Base-by-base conservation (phyloP, 495 filamentous ascomycete genomes). In the Lasiosphaeris hirsuta region DNA sequence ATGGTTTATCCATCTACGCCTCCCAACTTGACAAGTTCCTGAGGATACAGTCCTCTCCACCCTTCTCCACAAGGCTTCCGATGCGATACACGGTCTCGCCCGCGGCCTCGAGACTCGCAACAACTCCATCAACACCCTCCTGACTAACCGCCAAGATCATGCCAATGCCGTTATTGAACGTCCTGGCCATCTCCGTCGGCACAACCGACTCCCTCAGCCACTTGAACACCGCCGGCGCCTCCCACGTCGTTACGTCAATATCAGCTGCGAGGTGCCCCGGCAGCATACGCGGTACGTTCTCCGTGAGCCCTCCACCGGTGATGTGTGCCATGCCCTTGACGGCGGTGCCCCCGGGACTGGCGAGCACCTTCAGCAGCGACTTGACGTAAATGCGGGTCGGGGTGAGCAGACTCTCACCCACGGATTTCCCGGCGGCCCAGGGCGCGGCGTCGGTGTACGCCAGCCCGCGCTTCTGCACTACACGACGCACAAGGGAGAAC, bases 251-350 rank as follows among this genome's bases (percentile, higher is more conserved):
- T 13, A 88, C 86, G 60, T 96, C 86, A 49, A 98, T 80, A 63
- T 87, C 81, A 9, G 88, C 92, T 4, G 87, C 79, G 4, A 97
- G 82, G 30, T 84, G 76, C 1, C 72, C 54, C 1, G 94, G 94
- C 3, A 98, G 81, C 88, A 96, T 96, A 34, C 94, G 82, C 19
- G 94, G 94, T 5, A 98, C 83, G 75, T 97, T 97, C 66, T 98
- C 94, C 8, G 86, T 76, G 13, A 97, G 78, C 6, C 94, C 94
- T 53, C 94, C 94, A 33, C 94, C 94, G 2, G 94, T 98, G 74
- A 98, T 96, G 69, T 98, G 94, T 7, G 93, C 86, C 68, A 97
- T 88, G 59, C 94, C 94, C 73, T 93, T 92, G 67, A 97, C 63
- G 46, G 65, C 61, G 14, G 18, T 45, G 19, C 61, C 63, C 1